These are phyloP conservation scores for Amaranthus hypochondriacus DNA, from an alignment of 148 eudicot species.

Conservation along the genomic window DNA sequence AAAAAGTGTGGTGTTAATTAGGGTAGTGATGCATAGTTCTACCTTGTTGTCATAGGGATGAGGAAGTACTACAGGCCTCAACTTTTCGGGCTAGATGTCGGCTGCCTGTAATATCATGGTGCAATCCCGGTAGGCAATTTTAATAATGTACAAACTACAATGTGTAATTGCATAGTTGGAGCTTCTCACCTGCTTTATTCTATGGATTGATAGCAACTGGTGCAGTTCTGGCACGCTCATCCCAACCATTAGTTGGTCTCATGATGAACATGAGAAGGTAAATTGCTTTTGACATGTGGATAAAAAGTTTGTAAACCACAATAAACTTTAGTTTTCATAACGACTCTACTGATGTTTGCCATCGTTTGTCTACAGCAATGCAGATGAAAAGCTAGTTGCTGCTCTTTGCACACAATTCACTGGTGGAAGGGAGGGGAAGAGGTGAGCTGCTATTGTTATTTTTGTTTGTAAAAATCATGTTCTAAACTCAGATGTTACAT, in stretches of 20 bases:
- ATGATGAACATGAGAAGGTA: slow-evolving; percentile 99
- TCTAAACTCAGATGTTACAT: background rate
- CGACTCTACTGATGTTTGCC: background rate
- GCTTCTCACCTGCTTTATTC: slow-evolving; percentile 1
- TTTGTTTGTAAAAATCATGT: background rate
- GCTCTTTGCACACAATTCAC: slow-evolving; percentile 66
- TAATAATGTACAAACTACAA: background rate
- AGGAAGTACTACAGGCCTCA: slow-evolving; percentile 81
- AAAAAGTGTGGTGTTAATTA: slow-evolving; percentile 2
- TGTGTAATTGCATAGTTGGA: background rate
- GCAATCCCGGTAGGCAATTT: slow-evolving; percentile 57
- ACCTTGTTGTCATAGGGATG: slow-evolving; percentile 55
- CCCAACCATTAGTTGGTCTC: slow-evolving; percentile 96
- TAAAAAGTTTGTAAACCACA: slow-evolving; percentile 7
- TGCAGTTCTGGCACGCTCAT: slow-evolving; percentile 97
- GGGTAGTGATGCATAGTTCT: slow-evolving; percentile 11
- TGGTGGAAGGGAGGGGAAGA: slow-evolving; percentile 43
- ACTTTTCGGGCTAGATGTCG: slow-evolving; percentile 87
- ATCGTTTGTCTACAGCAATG: slow-evolving; percentile 53
- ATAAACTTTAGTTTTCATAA: background rate
- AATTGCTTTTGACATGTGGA: slow-evolving; percentile 4
- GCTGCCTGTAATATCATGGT: slow-evolving; percentile 87
- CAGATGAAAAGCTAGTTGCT: slow-evolving; percentile 97
- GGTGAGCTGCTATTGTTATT: slow-evolving; percentile 31
- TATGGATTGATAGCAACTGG: slow-evolving; percentile 49